phyloP scores from a whole-genome alignment of 768 basidiomycete genomes.

The Podaxis sp. region DNA sequence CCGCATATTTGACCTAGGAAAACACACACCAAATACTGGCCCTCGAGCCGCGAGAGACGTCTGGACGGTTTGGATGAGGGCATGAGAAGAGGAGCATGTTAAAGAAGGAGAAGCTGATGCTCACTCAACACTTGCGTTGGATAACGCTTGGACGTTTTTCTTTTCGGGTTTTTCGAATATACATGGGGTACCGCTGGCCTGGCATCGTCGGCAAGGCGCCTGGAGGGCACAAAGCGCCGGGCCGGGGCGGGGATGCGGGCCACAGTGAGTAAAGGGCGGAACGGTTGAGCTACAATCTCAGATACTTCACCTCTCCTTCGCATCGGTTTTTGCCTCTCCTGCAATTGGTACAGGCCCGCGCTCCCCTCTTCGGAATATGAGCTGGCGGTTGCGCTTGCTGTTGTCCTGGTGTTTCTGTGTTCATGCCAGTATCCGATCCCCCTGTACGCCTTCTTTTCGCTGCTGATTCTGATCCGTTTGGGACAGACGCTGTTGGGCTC shows the following conservation, averaged over 20 bases:
- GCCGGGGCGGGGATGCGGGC: slow-evolving; percentile 73
- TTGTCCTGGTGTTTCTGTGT: slow-evolving; percentile 28
- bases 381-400: slow-evolving; percentile 27
- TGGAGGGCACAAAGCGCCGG: slow-evolving; percentile 50
- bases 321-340: slow-evolving; percentile 92
- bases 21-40: slow-evolving; percentile 69
- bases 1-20: not conserved
- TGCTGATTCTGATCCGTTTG: slow-evolving; percentile 50
- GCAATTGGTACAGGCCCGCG: slow-evolving; percentile 83
- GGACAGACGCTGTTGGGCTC: slow-evolving; percentile 55
- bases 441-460: slow-evolving; percentile 57
- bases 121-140: slow-evolving; percentile 72
- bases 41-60: slow-evolving; percentile 79
- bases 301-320: slow-evolving; percentile 75
- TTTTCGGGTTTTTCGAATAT: slow-evolving; percentile 91
- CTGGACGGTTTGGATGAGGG: slow-evolving; percentile 34
- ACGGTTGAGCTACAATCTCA: slow-evolving; percentile 30
- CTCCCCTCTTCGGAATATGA: slow-evolving; percentile 90
- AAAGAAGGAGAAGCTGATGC: slow-evolving; percentile 21
- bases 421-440: slow-evolving; percentile 30
- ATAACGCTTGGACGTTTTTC: slow-evolving; percentile 59
- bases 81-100: slow-evolving; percentile 13
- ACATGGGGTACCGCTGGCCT: slow-evolving; percentile 74
- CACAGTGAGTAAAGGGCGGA: slow-evolving; percentile 49
- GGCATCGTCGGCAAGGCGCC: slow-evolving; percentile 90